phyloP scores from a whole-genome alignment of 495 filamentous ascomycete species.

The Penicillium cataractarum region DNA sequence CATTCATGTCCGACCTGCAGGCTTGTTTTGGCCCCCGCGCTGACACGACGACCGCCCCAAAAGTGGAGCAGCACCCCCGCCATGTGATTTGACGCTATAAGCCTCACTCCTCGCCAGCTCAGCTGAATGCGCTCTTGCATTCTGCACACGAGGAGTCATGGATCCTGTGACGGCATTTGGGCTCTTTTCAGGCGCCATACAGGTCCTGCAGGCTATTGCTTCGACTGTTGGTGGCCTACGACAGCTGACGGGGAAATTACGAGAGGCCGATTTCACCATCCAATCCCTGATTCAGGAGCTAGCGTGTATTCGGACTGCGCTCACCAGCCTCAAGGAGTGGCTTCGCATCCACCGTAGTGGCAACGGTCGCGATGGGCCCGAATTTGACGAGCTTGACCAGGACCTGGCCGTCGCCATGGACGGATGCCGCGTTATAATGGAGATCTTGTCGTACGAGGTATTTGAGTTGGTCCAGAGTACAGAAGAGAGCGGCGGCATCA shows the following conservation, averaged over 20 bases:
- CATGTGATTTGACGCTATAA: conserved; percentile 11
- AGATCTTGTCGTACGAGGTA: conserved; percentile 44
- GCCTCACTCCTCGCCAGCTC: conserved; percentile 1
- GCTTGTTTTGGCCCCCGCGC: not conserved
- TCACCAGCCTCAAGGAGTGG: conserved; percentile 49
- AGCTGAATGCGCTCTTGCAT: not conserved
- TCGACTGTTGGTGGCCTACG: conserved; percentile 40
- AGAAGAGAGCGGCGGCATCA: conserved; percentile 15
- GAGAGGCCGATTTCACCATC: conserved; percentile 48
- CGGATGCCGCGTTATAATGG: conserved; percentile 46
- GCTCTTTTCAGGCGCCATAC: conserved; percentile 33
- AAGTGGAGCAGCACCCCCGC: conserved; percentile 8
- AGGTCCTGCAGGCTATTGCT: conserved; percentile 36
- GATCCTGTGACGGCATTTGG: conserved; percentile 39
- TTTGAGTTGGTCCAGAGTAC: conserved; percentile 32
- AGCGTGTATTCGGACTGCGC: conserved; percentile 41
- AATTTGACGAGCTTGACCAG: conserved; percentile 32
- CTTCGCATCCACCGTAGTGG: conserved; percentile 27
- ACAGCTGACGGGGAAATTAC: conserved; percentile 41
- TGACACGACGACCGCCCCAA: not conserved
- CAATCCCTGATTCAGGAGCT: conserved; percentile 45
- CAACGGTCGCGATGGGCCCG: conserved; percentile 30
- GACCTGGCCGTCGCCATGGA: conserved; percentile 44
- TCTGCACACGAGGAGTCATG: conserved; percentile 23
- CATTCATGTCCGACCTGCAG: not conserved